A percentile compares a stretch with the other conserved stretches of the same genome.
phyloP scores from a whole-genome alignment of 192 early-diverging fungal genomes.

The Entophlyctis luteolus region DNA sequence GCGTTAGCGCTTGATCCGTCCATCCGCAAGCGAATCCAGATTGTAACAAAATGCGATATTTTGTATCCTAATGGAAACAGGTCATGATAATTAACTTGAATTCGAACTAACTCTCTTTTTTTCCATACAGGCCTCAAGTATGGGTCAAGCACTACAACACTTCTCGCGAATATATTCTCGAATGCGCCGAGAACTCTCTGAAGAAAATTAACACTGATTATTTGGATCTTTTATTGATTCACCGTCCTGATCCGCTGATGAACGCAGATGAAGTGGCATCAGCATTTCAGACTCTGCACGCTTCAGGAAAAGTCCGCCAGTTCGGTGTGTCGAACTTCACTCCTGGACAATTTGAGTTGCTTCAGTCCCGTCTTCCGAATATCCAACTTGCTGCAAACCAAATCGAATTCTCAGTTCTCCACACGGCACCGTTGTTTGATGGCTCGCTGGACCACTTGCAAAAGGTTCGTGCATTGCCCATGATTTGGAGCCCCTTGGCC shows the following conservation, averaged over 20 bases:
- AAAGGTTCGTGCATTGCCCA: conserved; percentile 28
- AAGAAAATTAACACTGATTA: conserved; percentile 7
- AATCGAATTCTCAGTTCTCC: conserved; percentile 34
- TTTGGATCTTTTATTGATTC: conserved; percentile 22
- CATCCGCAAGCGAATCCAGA: conserved; percentile 19
- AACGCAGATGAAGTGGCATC: conserved; percentile 5
- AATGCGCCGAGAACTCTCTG: neutral
- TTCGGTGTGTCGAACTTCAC: conserved; percentile 77
- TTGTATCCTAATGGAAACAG: neutral
- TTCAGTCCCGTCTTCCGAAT: conserved; percentile 32
- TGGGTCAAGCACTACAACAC: conserved; percentile 25
- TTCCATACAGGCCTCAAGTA: no score
- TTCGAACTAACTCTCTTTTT: no score
- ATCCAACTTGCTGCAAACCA: conserved; percentile 45
- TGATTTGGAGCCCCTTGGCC: conserved; percentile 41
- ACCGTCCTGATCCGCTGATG: conserved; percentile 15
- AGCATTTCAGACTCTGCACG: conserved; percentile 69
- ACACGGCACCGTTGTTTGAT: conserved; percentile 12
- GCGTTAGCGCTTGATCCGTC: conserved; percentile 31
- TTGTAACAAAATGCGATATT: conserved; percentile 31
- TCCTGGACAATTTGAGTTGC: conserved; percentile 29
- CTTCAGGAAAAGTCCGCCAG: conserved; percentile 61
- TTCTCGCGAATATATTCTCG: conserved; percentile 16
- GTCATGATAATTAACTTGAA: no score
- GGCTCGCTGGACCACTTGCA: conserved; percentile 39